Conservation (phyloP, 2,329 filamentous ascomycete genomes). For the Colletotrichum kahawae region DNA sequence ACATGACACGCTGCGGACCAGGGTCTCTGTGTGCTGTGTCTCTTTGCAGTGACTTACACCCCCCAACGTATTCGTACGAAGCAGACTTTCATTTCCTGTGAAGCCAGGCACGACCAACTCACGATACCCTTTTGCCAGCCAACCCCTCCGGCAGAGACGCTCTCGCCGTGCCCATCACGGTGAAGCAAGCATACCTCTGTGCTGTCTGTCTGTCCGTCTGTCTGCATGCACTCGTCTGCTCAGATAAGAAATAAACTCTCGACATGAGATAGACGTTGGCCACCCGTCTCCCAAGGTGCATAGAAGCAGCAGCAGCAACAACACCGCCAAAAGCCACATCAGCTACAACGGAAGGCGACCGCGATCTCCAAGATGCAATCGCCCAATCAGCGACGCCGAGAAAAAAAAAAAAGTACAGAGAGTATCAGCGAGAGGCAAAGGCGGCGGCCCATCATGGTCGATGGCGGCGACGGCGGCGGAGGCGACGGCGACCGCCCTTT, state of each 20-base stretch:
- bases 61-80: background rate
- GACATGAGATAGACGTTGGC: background rate
- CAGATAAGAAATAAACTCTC: background rate
- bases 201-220: background rate
- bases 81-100: background rate
- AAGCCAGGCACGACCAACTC: background rate
- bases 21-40: background rate
- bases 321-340: background rate
- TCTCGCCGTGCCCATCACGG: background rate
- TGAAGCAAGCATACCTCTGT: background rate
- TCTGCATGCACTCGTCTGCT: background rate
- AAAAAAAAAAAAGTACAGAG: background rate
- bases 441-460: constrained; percentile 5
- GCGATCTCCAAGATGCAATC: background rate
- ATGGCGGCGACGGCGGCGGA: background rate
- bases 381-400: background rate
- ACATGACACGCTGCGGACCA: background rate
- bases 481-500: constrained; percentile 20
- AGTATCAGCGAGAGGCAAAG: background rate
- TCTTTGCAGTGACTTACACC: background rate
- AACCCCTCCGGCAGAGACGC: background rate
- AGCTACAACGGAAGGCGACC: background rate
- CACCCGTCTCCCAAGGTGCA: background rate
- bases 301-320: background rate
- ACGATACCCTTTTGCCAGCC: background rate